Percentiles rank a stretch among this genome's conserved stretches.
These are phyloP conservation scores for Hypoxylon fuscum DNA, from an alignment of 495 filamentous ascomycete species.

Conservation along the genomic window DNA sequence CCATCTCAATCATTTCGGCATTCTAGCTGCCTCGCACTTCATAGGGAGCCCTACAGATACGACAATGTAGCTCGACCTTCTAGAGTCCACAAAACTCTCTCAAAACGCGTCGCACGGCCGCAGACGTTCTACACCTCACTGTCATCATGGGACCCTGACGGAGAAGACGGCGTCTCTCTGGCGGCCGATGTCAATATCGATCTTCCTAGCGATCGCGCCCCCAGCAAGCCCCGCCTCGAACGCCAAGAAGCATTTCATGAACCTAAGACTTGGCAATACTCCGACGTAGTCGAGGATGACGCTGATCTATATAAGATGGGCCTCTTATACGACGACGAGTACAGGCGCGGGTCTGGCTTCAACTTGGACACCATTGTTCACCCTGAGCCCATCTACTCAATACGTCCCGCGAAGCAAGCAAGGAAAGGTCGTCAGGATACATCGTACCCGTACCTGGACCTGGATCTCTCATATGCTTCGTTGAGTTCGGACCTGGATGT, in stretches of 20 bases:
- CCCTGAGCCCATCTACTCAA: slow-evolving; percentile 44
- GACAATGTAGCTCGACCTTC: slow-evolving; percentile 1
- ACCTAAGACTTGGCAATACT: slow-evolving; percentile 29
- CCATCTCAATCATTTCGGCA: neutral
- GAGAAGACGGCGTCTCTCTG: slow-evolving; percentile 42
- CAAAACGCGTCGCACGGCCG: slow-evolving; percentile 5
- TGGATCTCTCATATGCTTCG: slow-evolving; percentile 46
- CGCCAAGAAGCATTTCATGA: slow-evolving; percentile 56
- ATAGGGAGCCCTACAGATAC: neutral
- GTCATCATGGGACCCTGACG: slow-evolving; percentile 24
- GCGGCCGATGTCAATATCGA: slow-evolving; percentile 38
- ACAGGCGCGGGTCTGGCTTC: slow-evolving; percentile 47
- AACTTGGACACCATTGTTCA: slow-evolving; percentile 46
- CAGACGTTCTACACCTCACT: slow-evolving; percentile 1
- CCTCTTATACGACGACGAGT: slow-evolving; percentile 52
- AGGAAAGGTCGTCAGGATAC: slow-evolving; percentile 26
- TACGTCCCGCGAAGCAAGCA: slow-evolving; percentile 44
- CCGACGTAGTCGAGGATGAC: slow-evolving; percentile 37
- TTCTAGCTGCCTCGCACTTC: neutral
- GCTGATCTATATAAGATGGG: slow-evolving; percentile 50
- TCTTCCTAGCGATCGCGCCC: slow-evolving; percentile 42
- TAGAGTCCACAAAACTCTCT: slow-evolving; percentile 9
- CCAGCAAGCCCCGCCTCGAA: slow-evolving; percentile 47
- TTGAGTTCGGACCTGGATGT: slow-evolving; percentile 44
- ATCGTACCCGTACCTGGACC: slow-evolving; percentile 38